Evolutionary conservation across 768 basidiomycete species (phyloP).

Genomic region (Trametes elegans): DNA sequence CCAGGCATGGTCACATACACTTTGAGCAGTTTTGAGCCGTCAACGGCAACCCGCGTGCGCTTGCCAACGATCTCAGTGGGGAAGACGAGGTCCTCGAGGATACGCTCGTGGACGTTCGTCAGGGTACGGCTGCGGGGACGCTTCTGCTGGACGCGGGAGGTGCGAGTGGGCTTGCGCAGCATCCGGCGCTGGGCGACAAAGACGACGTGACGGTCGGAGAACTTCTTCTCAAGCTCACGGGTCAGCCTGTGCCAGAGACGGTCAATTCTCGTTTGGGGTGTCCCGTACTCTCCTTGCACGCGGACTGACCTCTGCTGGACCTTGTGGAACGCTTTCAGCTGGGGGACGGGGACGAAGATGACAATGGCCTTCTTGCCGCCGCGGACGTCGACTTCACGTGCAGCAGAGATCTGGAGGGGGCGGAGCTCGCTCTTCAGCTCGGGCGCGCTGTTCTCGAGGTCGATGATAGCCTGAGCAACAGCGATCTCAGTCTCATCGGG

Average conservation of each 20-base stretch:
- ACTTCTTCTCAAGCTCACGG: conserved; percentile 99
- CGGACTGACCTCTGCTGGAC: conserved; percentile 83
- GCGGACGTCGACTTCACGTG: conserved; percentile 98
- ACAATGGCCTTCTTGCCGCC: conserved; percentile 99
- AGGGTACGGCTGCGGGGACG: conserved; percentile 95
- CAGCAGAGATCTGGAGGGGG: conserved; percentile 94
- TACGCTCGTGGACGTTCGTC: conserved; percentile 96
- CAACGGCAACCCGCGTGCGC: conserved; percentile 89
- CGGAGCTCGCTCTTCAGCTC: conserved; percentile 98
- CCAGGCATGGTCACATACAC: conserved; percentile 64
- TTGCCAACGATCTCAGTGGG: conserved; percentile 99
- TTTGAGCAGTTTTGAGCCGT: conserved; percentile 95
- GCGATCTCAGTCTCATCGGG: conserved; percentile 90
- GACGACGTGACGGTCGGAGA: conserved; percentile 98
- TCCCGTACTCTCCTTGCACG: too few species aligned
- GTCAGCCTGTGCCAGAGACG: conserved; percentile 72
- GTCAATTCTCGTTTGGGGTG: too few species aligned
- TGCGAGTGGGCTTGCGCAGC: conserved; percentile 95
- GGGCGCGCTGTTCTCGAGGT: conserved; percentile 97
- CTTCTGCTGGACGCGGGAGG: conserved; percentile 91
- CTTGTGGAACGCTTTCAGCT: conserved; percentile 98
- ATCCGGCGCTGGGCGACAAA: conserved; percentile 99
- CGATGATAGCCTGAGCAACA: conserved; percentile 94
- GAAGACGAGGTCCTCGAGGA: conserved; percentile 98
- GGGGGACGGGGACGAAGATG: conserved; percentile 95